Evolutionary conservation across 345 rosid genomes (phyloP).

Genomic region (Eucalyptus marginata): DNA sequence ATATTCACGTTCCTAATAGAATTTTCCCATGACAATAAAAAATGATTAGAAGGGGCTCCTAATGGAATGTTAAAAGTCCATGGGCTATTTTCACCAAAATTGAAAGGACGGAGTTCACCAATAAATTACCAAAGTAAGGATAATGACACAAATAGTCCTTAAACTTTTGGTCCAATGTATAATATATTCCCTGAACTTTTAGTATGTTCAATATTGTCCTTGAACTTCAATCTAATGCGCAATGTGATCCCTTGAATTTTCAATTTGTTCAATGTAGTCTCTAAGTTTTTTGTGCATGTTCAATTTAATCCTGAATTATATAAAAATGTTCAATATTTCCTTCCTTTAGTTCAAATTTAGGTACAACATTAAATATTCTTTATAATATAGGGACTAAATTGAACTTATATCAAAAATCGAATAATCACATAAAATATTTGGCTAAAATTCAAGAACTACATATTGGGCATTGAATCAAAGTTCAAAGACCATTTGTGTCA

Average conservation of each 20-base stretch:
- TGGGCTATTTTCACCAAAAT: neutral
- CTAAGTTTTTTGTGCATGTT: too few relatives aligned
- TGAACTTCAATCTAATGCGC: neutral
- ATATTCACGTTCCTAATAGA: neutral
- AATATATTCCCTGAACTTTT: neutral
- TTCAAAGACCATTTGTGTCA: neutral
- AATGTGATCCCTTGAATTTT: too few relatives aligned
- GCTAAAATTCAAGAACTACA: too few relatives aligned
- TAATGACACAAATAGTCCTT: too few relatives aligned
- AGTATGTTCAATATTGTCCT: neutral
- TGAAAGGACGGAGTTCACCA: neutral
- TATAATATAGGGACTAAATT: neutral
- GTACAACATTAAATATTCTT: neutral
- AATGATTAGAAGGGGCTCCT: neutral
- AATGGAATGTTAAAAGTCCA: neutral
- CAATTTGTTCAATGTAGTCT: neutral
- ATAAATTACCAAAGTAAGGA: neutral
- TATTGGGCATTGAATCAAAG: too few relatives aligned
- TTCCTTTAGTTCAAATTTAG: neutral
- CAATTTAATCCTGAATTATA: neutral
- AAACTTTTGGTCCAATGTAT: neutral
- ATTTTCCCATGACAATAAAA: neutral
- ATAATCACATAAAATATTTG: too few relatives aligned
- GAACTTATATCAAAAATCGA: neutral
- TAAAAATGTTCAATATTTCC: neutral